Evolutionary conservation across 768 basidiomycete species (phyloP).

Genomic region (Termitomyces sp.): DNA sequence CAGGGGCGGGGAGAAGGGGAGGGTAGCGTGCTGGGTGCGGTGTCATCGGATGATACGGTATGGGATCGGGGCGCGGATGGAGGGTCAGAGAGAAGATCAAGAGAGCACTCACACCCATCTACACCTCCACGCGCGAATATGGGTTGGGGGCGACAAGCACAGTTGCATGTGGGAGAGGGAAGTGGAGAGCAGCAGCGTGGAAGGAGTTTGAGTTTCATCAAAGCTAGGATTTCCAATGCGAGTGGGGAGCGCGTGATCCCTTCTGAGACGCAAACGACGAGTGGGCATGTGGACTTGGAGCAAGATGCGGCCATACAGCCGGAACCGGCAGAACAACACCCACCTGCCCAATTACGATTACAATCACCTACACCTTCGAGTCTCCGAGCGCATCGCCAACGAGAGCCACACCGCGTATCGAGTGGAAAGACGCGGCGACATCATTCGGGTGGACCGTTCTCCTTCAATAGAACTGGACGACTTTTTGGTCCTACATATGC

Average conservation of each 20-base stretch:
- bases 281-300: background rate
- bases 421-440: slow-evolving; percentile 16
- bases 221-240: background rate
- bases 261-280: background rate
- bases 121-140: background rate
- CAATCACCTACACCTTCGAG: background rate
- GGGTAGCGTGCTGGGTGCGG: background rate
- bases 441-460: slow-evolving; percentile 26
- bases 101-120: background rate
- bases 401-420: background rate
- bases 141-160: slow-evolving; percentile 2
- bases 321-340: background rate
- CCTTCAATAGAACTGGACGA: slow-evolving; percentile 18
- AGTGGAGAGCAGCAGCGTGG: background rate
- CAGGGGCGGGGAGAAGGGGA: background rate
- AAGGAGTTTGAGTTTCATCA: background rate
- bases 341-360: background rate
- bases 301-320: background rate
- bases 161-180: background rate
- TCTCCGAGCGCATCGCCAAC: background rate
- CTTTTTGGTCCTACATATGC: slow-evolving; percentile 10
- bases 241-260: background rate
- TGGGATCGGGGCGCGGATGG: slow-evolving; percentile 1
- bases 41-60: slow-evolving; percentile 10
- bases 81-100: background rate